A percentile compares a stretch with the other conserved stretches of the same genome.
Conservation (phyloP, 148 eudicot genomes). For the Silene latifolia region DNA sequence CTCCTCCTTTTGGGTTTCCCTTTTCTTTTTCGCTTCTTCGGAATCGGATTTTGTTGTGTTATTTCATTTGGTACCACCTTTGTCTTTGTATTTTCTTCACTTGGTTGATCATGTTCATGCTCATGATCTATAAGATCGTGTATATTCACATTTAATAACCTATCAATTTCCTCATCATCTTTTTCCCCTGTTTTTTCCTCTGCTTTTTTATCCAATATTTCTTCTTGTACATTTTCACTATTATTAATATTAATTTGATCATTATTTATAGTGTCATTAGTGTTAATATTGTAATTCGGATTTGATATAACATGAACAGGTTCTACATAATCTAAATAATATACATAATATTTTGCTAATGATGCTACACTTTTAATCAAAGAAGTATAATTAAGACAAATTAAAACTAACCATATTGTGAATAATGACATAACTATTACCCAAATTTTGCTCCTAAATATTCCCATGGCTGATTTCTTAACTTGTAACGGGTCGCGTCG, state of each 20-base stretch:
- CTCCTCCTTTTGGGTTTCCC: constrained; percentile 15
- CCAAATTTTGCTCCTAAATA: constrained; percentile 32
- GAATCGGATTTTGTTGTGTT: background rate
- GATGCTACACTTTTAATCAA: constrained; percentile 33
- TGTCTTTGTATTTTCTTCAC: background rate
- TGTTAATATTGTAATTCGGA: background rate
- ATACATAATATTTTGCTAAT: constrained; percentile 32
- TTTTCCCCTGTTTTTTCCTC: background rate
- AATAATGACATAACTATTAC: constrained; percentile 28
- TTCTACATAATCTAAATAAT: constrained; percentile 32
- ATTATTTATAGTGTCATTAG: background rate
- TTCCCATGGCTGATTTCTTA: constrained; percentile 25
- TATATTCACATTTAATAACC: constrained; percentile 13
- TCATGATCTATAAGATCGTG: constrained; percentile 16
- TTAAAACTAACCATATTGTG: constrained; percentile 36
- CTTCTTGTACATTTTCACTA: background rate
- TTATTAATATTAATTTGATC: background rate
- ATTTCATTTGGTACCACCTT: background rate
- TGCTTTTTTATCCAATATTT: background rate
- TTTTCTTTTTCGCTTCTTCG: constrained; percentile 6
- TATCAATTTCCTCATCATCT: constrained; percentile 25
- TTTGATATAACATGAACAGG: constrained; percentile 12
- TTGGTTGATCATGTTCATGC: background rate
- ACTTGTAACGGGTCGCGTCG: constrained; percentile 8
- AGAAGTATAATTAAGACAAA: constrained; percentile 39